Base-by-base conservation (phyloP, 1,284 basidiomycete species). In the Blastosporella zonata region DNA sequence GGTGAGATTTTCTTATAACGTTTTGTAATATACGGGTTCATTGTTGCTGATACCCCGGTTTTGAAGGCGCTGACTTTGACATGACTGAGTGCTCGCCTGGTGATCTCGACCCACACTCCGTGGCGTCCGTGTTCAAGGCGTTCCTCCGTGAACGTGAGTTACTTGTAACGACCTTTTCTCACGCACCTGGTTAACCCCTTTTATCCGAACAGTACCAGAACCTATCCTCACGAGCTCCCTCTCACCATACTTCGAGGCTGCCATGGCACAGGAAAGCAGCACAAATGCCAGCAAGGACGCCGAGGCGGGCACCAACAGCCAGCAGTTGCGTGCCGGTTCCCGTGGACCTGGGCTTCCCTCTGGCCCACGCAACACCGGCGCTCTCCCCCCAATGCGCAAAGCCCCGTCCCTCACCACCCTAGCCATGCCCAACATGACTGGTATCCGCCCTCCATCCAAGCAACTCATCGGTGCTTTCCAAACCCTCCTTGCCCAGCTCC, bases 91-190 rank as follows among this genome's bases (percentile, higher is more conserved):
- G 82, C 57, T 78, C 80, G 39, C 90, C 90, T 20, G 81, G 86
- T 13, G 91, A 95, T 59, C 70, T 96, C 25, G 93, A 96, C 63
- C 93, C 93, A 29, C 92, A 96, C 62, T 90, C 93, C 1, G 93
- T 97, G 12, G 84, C 94, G 27, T 91, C 90, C 31, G 73, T 89
- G 36, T 90, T 90, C 67, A 90, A 90, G 65, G 84, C 86, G 2
- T 91, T 80, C 61, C 70, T 90, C 41, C 86, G 87, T 45, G 88
- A 90, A 75, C 67, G 88, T 89, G 66, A 69, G 84, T 71, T 18
- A 35, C 7, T 47, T 50, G 52, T 35, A 13, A 28, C 28, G 48
- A 31, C 39, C 51, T 21, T 17, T 9, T 9, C 44, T 47, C n/a
- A n/a, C n/a, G n/a, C n/a, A n/a, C n/a, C n/a, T n/a, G n/a, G 47